Evolutionary conservation across 768 basidiomycete species (phyloP), one percentile per base, ranked within the genome.

Genomic region (Rhizopogon vesiculosus): DNA sequence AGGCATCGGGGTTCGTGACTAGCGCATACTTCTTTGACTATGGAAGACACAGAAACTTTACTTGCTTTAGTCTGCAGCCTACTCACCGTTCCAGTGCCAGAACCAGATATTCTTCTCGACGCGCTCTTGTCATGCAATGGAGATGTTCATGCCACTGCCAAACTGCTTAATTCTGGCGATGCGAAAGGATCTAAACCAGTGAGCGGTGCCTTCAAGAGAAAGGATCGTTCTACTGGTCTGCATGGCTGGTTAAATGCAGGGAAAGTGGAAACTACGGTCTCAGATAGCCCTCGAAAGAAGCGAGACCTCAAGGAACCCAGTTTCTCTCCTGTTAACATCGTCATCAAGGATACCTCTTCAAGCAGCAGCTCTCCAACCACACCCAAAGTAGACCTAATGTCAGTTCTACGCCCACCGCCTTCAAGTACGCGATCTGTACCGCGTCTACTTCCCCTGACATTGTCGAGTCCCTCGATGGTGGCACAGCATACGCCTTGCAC

Each of bases 401-500:
- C 72, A 4, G 68, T 87, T n/a, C 64, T 89, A 39, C 77, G 76
- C 12, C 80, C 78, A 50, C 77, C 84, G 44, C 76, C 74, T 3
- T 50, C 69, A 6, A 65, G 73, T 16, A 72, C 75, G 31, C 68
- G 69, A 38, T 58, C 54, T 15, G 35, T 54, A 40, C 60, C 60
- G 5, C 76, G 78, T 50, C 68, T 82, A 25, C 73, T 79, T n/a
- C 89, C 89, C 6, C 68, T 92, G 29, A 79, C 74, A 3, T 79
- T 93, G 3, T 72, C 78, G 6, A 86, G 75, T 45, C 83, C 90
- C 16, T 69, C 75, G 16, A 74, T 89, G 70, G 82, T 93, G 2
- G 77, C 85, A 28, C 65, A 82, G 59, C 80, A 92, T 64, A 87
- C 82, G 0, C 87, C 91, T 0, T 91, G 88, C 57, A 91, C 91